Base-by-base conservation (phyloP, 2,329 filamentous ascomycete species). In the Talaromyces sp. region DNA sequence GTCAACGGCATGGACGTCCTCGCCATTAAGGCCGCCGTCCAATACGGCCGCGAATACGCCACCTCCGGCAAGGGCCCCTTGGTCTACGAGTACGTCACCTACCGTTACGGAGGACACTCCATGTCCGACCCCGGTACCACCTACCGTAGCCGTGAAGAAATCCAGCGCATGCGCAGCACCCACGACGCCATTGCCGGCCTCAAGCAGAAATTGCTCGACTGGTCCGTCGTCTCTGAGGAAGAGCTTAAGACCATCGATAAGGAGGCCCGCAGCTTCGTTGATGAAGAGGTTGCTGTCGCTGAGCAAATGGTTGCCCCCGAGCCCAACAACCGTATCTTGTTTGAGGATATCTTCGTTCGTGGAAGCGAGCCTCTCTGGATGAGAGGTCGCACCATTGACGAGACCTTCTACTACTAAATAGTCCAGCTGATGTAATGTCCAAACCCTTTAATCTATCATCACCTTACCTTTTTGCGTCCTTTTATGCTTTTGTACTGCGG, bases 91-190 rank as follows among this genome's bases (percentile, higher is more conserved):
- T 99, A 97, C 81, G 93, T 99, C 77, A 99, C 95, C 74, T 99
- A 99, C 90, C 89, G 95, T 76, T 99, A 99, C 81, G 95, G 95
- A 79, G 95, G 95, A 72, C 95, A 99, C 89, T 97, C 93, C 83
- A 99, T 99, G 95, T 98, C 94, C 77, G 95, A 99, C 81, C 95
- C 95, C 67, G 95, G 95, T 80, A 99, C 95, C 80, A 98, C 95
- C 74, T 99, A 99, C 90, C 90, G 93, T 81, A 97, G 94, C 73
- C 93, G 95, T 82, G 95, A 99, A 85, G 95, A 99, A 85, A 97
- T 99, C 77, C 94, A 97, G 86, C 93, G 94, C 81, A 99, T 99
- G 95, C 92, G 95, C 76, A 96, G 91, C 74, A 99, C 95, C 83
- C 92, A 98, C 83, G 95, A 99, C 83, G 93, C 95, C 72, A 99